Evolutionary conservation across 2,329 filamentous ascomycete species (phyloP), one percentile per base, ranked within the genome.

Genomic region (Pseudocercospora fijiensis): DNA sequence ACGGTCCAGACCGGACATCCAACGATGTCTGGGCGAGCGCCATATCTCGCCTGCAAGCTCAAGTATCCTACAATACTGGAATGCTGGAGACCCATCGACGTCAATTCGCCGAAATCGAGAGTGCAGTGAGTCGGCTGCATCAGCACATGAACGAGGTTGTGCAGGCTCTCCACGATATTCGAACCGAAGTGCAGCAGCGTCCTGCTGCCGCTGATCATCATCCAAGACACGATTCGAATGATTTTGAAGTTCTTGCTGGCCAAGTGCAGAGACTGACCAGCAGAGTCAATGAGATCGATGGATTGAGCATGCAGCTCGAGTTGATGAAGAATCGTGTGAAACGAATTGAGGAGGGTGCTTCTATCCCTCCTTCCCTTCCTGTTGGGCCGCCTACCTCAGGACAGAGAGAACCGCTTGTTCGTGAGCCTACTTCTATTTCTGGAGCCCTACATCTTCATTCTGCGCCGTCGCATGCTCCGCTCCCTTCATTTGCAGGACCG

Each of bases 251-350:
- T 10, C 76, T 83, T 63, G 77, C 79, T 9, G 73, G 73, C 20
- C 78, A 79, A 63, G 74, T 56, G 71, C 71, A 26, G 72, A 60
- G 65, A n/a, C 57, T 82, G 24, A 75, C 78, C 7, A 75, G 74
- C 53, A 80, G 80, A 69, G 76, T 77, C 8, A 79, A 77, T 30
- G 81, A 83, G 63, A 73, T 83, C 10, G 81, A 83, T 58, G 76
- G 73, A 4, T 65, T 83, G 52, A 81, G 78, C 65, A 74, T 83
- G 67, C 78, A 79, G 57, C 71, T 83, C 10, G 80, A 82, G 57
- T 77, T 83, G 11, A 73, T 83, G 71, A 81, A 80, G 71, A 79
- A 80, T 60, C 79, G 78, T 52, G 72, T 83, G 22, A 79, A 71
- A 65, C 70, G 74, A 16, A 65, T 75, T 47, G 75, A 76, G 49